Conservation (phyloP, 768 basidiomycete species). For the Galerina marginata region DNA sequence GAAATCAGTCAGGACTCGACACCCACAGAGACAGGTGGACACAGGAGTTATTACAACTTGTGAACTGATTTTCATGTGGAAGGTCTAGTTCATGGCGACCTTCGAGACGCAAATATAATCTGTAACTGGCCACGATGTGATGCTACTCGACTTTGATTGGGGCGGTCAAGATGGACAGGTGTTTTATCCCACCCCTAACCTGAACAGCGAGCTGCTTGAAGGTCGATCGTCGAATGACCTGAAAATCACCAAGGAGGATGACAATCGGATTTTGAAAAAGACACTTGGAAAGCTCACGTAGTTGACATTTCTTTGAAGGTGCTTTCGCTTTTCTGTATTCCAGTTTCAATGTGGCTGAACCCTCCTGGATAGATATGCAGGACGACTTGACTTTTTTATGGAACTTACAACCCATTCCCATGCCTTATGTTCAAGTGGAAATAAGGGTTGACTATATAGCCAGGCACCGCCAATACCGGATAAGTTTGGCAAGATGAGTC, state of each 20-base stretch:
- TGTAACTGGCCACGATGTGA: conserved; percentile 13
- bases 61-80: conserved; percentile 20
- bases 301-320: not conserved
- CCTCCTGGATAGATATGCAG: too few relatives aligned
- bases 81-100: conserved; percentile 25
- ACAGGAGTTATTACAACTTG: conserved; percentile 4
- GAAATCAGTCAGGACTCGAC: not conserved
- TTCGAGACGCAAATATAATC: conserved; percentile 21
- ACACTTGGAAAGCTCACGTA: conserved; percentile 13
- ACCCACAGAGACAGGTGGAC: conserved; percentile 1
- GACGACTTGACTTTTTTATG: too few relatives aligned
- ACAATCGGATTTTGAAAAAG: conserved; percentile 14
- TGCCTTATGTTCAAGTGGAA: too few relatives aligned
- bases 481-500: too few relatives aligned
- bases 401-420: too few relatives aligned
- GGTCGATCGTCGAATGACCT: conserved; percentile 10
- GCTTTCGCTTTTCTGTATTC: too few relatives aligned
- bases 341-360: too few relatives aligned
- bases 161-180: conserved; percentile 17
- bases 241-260: conserved; percentile 17
- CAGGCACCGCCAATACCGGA: too few relatives aligned
- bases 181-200: conserved; percentile 13
- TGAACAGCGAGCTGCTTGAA: conserved; percentile 17
- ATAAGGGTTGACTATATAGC: too few relatives aligned
- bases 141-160: conserved; percentile 25